Percentiles rank a stretch among this genome's conserved stretches.
These are phyloP conservation scores for Kurtzmaniella natalensis DNA, from an alignment of 1,139 yeast genomes.

Conservation along the genomic window DNA sequence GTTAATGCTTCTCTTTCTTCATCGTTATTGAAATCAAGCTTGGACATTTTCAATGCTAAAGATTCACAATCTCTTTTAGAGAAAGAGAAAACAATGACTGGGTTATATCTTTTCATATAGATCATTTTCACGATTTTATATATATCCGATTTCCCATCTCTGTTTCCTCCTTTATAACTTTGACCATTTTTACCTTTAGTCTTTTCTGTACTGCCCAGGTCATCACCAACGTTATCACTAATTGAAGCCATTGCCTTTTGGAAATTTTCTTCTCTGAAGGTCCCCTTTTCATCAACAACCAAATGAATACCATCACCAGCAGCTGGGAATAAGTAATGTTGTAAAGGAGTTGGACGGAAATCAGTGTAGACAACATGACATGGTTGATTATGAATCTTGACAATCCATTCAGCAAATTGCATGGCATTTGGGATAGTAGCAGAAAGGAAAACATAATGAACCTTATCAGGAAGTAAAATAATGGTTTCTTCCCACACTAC, in stretches of 20 bases:
- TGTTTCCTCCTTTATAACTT: constrained; percentile 85
- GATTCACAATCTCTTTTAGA: constrained; percentile 96
- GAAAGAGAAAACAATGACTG: constrained; percentile 96
- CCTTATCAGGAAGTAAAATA: constrained; percentile 91
- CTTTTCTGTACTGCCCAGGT: constrained; percentile 56
- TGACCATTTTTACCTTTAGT: constrained; percentile 71
- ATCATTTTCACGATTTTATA: constrained; percentile 97
- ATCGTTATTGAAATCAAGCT: constrained; percentile 85
- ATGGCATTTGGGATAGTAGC: constrained; percentile 98
- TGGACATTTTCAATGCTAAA: constrained; percentile 90
- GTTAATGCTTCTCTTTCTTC: constrained; percentile 89
- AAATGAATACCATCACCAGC: constrained; percentile 96
- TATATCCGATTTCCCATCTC: constrained; percentile 83
- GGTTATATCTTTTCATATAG: constrained; percentile 91
- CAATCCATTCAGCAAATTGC: constrained; percentile 99
- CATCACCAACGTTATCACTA: constrained; percentile 79
- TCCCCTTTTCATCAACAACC: constrained; percentile 96
- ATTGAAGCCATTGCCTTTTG: constrained; percentile 97
- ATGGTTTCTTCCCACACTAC: constrained; percentile 99
- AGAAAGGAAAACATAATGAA: constrained; percentile 78
- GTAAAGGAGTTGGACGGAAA: constrained; percentile 97
- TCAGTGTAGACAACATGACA: constrained; percentile 98
- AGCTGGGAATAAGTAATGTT: constrained; percentile 94
- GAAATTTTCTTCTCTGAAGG: constrained; percentile 94
- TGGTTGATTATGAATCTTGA: constrained; percentile 90